A percentile compares a stretch with the other conserved stretches of the same genome.
phyloP scores from a whole-genome alignment of 2,329 filamentous ascomycete species.

The Chrysoporthe cubensis region DNA sequence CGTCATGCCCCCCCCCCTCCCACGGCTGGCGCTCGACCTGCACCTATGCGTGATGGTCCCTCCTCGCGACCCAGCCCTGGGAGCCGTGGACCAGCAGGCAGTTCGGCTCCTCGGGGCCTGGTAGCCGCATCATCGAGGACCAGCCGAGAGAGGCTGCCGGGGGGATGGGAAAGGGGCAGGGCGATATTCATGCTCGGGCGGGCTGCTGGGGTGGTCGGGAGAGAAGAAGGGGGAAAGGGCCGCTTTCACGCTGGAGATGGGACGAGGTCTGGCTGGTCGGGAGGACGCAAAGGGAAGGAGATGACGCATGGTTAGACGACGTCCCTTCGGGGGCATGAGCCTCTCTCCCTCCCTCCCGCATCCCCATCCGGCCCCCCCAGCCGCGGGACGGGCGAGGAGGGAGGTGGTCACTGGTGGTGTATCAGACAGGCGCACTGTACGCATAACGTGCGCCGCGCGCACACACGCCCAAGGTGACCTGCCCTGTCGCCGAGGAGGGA shows the following conservation, averaged over 20 bases:
- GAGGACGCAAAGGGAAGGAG: slow-evolving; percentile 1
- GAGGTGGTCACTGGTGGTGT: too few species aligned
- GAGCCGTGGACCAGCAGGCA: neutral
- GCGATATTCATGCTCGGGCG: too few species aligned
- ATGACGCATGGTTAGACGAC: neutral
- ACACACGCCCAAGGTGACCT: too few species aligned
- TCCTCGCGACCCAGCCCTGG: neutral
- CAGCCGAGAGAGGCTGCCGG: too few species aligned
- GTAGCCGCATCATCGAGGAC: too few species aligned
- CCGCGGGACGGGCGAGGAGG: too few species aligned
- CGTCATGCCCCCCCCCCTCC: neutral
- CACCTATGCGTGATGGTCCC: too few species aligned
- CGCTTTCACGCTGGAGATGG: neutral
- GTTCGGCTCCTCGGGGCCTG: neutral
- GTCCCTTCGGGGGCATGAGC: neutral
- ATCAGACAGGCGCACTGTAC: neutral
- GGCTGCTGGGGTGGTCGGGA: too few species aligned
- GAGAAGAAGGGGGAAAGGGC: too few species aligned
- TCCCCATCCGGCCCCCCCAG: too few species aligned
- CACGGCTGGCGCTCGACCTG: neutral
- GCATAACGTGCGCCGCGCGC: neutral
- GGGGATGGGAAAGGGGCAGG: too few species aligned
- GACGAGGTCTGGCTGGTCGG: neutral
- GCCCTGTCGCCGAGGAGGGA: too few species aligned
- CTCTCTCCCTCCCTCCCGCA: neutral